A percentile compares a stretch with the other conserved stretches of the same genome.
These are phyloP conservation scores for Colletotrichum truncatum DNA, from an alignment of 2,329 filamentous ascomycete genomes.

Conservation along the genomic window DNA sequence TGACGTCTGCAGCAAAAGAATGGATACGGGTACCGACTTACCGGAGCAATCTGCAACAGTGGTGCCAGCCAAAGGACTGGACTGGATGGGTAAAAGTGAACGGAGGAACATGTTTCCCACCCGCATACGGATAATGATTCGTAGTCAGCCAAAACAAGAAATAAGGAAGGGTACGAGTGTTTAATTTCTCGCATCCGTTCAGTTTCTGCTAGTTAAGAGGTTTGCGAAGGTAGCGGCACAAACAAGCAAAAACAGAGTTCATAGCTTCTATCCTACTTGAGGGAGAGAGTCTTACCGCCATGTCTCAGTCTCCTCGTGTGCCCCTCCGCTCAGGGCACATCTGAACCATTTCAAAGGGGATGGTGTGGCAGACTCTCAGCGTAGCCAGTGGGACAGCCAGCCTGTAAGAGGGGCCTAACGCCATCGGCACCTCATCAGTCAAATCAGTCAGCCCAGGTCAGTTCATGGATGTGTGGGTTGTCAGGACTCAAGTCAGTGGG, in stretches of 20 bases:
- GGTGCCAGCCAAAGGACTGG: conserved; percentile 3
- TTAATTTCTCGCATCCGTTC: not conserved
- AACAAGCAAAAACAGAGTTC: conserved; percentile 24
- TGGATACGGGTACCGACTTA: not conserved
- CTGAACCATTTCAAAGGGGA: conserved; percentile 17
- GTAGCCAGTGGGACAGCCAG: conserved; percentile 9
- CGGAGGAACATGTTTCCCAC: not conserved
- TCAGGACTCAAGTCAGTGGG: conserved; percentile 12
- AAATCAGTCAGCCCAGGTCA: conserved; percentile 6
- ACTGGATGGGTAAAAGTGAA: not conserved
- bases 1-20: not conserved
- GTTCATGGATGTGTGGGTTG: conserved; percentile 20
- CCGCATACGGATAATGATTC: not conserved
- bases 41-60: conserved; percentile 10
- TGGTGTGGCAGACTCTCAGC: conserved; percentile 24
- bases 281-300: conserved; percentile 21
- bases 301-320: conserved; percentile 28
- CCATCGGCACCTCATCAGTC: conserved; percentile 19
- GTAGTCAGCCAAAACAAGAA: conserved; percentile 7
- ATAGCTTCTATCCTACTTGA: conserved; percentile 15
- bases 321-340: conserved; percentile 25
- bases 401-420: conserved; percentile 13
- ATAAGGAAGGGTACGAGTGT: conserved; percentile 17
- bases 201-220: not conserved
- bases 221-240: not conserved